These are phyloP conservation scores for Nicotiana benthamiana DNA, from an alignment of 257 asterid genomes.

Conservation along the genomic window DNA sequence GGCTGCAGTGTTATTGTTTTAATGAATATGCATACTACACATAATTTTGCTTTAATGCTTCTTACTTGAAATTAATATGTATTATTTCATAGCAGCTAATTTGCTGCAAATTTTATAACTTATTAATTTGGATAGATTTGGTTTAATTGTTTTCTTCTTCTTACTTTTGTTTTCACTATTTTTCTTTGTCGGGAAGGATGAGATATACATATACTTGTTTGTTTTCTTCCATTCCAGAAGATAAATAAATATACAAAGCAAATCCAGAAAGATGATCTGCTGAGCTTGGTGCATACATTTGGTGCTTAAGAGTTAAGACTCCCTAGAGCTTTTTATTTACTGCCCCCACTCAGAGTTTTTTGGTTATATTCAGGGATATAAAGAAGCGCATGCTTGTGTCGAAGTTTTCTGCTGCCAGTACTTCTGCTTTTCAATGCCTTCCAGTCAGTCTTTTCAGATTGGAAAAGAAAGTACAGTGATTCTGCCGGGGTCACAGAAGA, in stretches of 20 bases:
- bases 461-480: conserved; percentile 42
- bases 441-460: conserved; percentile 61
- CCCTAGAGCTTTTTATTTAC: not conserved
- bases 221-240: not conserved
- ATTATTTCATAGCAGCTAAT: not conserved
- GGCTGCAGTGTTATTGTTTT: not conserved
- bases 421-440: conserved; percentile 48
- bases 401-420: conserved; percentile 58
- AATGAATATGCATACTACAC: not conserved
- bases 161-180: not conserved
- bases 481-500: conserved; percentile 18
- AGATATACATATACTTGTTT: not conserved
- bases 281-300: not conserved
- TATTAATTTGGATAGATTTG: not conserved
- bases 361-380: conserved; percentile 54
- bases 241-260: not conserved
- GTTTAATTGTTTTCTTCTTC: not conserved
- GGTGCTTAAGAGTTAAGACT: not conserved
- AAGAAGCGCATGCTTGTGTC: conserved; percentile 53
- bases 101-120: not conserved
- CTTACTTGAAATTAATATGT: not conserved
- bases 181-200: not conserved
- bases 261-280: conserved; percentile 3
- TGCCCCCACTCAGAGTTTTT: conserved; percentile 1
- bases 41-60: not conserved